Evolutionary conservation across 345 rosid species (phyloP), one percentile per base, ranked within the genome.

Genomic region (Lepidium didymum): DNA sequence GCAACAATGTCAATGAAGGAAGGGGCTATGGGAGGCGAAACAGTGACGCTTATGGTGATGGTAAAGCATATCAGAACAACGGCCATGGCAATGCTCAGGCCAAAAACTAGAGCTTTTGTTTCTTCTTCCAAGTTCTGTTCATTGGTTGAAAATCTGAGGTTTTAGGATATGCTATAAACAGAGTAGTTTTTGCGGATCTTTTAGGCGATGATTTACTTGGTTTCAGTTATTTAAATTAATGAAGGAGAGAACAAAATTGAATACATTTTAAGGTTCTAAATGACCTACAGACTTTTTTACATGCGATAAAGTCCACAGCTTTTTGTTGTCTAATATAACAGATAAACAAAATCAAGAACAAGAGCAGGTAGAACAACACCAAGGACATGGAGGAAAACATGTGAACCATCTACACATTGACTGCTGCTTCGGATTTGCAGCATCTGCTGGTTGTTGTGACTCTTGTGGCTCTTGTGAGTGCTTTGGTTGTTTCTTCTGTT

Each of bases 1-100:
- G 80, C 29, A 81, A 74, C 64, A 73, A 62, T 43, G 68, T 37
- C 47, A 74, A 49, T 55, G 82, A 81, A 27, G 81, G 85, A 16
- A 13, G 77, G 81, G 61, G 61, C 34, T 5, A 31, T 8, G 76
- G 75, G 46, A 81, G 76, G 76, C 73, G 57, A 60, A 49, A 53
- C 31, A 41, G 15, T 33, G 2, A 65, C 42, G 35, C 74, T 58
- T 49, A 27, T 37, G 57, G 73, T 38, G 54, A 45, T 59, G 82
- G 77, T 18, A 81, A 75, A 44, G 56, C 67, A 35, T 55, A 71
- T 53, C 85, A 79, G 60, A 62, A 69, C 4, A 72, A 72, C 1
- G 43, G 45, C 6, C 51, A 44, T 72, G 52, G 33, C 37, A 63
- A 45, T 38, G 41, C 60, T 64, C 53, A 56, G 27, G 8, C 66